Evolutionary conservation across 306 rosid species (phyloP), one percentile per base, ranked within the genome.

Genomic region (Bauhinia variegata): DNA sequence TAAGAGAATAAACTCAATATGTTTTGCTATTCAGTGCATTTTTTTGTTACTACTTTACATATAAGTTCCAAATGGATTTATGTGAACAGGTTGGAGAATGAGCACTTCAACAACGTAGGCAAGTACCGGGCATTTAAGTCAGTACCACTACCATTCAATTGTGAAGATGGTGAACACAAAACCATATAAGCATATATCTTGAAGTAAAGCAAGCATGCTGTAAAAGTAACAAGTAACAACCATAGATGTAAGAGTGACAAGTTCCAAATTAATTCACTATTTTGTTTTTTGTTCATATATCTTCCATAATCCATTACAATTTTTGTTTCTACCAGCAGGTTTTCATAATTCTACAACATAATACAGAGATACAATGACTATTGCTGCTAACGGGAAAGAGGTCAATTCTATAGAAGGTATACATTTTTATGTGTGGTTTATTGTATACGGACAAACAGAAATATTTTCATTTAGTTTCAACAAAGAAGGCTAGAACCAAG

Each of bases 81-180:
- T 49, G 55, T 33, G 34, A 61, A 43, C 81, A 83, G 88, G 70
- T 36, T 83, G 73, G 88, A 86, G 83, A 86, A 83, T 54, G 88
- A 86, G 75, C 86, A 86, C 81, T 72, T 84, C 31, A 87, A 85
- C 89, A 90, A 90, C 43, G 95, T 85, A 31, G 92, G 96, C 6
- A 87, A 84, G 73, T 91, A 68, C 60, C 65, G 90, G 42, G 90
- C 97, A 61, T 84, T 86, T 79, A 86, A 87, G 60, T 86, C 95
- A 30, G 87, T 87, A 10, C 90, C 95, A 14, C 80, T 91, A 17
- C 97, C 97, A 46, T 87, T 91, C 46, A 74, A 77, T 60, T 72
- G 82, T 49, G 74, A 82, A 42, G 68, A 67, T 39, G 83, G 70
- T 17, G 72, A 78, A 49, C 73, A 53, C 50, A 68, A 44, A 23